phyloP scores from a whole-genome alignment of 2,329 filamentous ascomycete species.

The Paradendryphiella salina region DNA sequence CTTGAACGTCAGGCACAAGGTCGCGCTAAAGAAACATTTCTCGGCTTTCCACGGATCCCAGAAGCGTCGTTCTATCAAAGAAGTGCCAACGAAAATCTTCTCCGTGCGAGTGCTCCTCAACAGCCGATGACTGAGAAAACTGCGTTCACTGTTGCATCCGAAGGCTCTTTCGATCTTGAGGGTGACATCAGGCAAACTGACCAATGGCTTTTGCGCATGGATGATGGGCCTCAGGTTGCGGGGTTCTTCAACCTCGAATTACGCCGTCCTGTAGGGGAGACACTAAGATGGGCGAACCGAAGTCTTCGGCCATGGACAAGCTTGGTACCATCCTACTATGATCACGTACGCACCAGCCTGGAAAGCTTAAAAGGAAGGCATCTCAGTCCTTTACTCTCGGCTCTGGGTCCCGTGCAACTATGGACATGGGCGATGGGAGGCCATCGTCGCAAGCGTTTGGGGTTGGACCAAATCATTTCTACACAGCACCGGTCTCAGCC shows the following conservation, averaged over 20 bases:
- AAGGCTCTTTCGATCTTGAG: slow-evolving; percentile 3
- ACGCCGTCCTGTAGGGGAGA: background rate
- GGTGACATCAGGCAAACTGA: slow-evolving; percentile 11
- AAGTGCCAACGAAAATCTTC: background rate
- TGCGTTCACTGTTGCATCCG: slow-evolving; percentile 7
- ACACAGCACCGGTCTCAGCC: background rate
- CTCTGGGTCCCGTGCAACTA: background rate
- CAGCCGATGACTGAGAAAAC: background rate
- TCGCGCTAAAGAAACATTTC: background rate
- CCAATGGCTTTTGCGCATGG: slow-evolving; percentile 2
- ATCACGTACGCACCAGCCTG: too few species aligned
- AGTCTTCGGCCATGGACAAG: background rate
- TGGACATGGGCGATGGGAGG: background rate
- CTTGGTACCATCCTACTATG: too few species aligned
- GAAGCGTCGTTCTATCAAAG: background rate
- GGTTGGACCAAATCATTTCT: background rate
- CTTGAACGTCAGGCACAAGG: background rate
- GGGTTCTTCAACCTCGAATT: slow-evolving; percentile 11
- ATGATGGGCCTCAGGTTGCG: background rate
- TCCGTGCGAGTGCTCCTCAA: background rate
- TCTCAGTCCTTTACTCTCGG: background rate
- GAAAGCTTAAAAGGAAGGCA: background rate
- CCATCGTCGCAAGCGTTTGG: background rate
- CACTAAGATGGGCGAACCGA: background rate
- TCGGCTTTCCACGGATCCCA: background rate